Evolutionary conservation across 805 yeast species (phyloP).

Genomic region (Candida coleopterorum): DNA sequence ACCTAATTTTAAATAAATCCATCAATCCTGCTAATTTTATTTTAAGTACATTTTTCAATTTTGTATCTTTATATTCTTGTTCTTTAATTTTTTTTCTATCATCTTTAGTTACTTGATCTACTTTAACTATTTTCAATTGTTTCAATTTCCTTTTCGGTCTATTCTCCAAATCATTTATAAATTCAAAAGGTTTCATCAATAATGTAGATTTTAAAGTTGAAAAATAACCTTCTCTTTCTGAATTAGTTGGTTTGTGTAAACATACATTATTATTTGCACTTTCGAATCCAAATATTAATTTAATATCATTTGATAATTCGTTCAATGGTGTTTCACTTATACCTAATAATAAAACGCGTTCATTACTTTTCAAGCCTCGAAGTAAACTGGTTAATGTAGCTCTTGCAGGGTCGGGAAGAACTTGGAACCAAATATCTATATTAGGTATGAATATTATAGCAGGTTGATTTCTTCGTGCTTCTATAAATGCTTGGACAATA

Average conservation of each 20-base stretch:
- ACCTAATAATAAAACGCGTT: slow-evolving; percentile 70
- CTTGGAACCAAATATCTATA: slow-evolving; percentile 67
- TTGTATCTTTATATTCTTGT: slow-evolving; percentile 64
- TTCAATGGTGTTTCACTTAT: slow-evolving; percentile 49
- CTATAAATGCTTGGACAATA: slow-evolving; percentile 77
- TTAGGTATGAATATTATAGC: slow-evolving; percentile 81
- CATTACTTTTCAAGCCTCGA: slow-evolving; percentile 63
- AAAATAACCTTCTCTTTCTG: slow-evolving; percentile 57
- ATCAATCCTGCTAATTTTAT: slow-evolving; percentile 80
- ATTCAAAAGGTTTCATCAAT: slow-evolving; percentile 64
- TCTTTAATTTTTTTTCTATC: slow-evolving; percentile 44
- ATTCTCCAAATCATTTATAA: slow-evolving; percentile 56
- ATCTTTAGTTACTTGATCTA: slow-evolving; percentile 12
- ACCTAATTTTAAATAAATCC: slow-evolving; percentile 84
- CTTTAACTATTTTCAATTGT: slow-evolving; percentile 29
- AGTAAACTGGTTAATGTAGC: slow-evolving; percentile 69
- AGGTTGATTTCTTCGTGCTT: slow-evolving; percentile 87
- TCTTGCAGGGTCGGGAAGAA: slow-evolving; percentile 64
- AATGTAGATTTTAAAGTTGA: slow-evolving; percentile 48
- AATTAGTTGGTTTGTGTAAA: slow-evolving; percentile 37
- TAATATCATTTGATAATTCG: slow-evolving; percentile 44
- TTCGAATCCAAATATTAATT: slow-evolving; percentile 54
- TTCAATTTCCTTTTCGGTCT: slow-evolving; percentile 48
- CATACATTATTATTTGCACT: slow-evolving; percentile 40
- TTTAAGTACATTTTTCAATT: slow-evolving; percentile 77